These are phyloP conservation scores for Starmera stellimalicola DNA, from an alignment of 1,139 yeast species.

Conservation along the genomic window DNA sequence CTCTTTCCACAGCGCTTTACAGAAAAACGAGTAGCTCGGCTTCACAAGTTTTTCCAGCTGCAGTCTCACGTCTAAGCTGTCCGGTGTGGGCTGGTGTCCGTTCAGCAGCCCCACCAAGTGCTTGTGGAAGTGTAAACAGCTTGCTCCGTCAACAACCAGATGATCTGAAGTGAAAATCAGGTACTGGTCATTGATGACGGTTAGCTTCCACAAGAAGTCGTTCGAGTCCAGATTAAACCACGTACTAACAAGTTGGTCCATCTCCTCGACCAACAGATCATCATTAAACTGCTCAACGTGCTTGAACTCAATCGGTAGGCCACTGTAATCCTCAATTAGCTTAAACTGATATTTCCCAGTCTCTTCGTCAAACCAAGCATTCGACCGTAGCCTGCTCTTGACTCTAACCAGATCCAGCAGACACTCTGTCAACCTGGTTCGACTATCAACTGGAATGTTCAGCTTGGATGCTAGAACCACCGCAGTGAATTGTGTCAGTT, in stretches of 20 bases:
- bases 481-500: neutral
- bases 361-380: neutral
- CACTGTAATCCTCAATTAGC: neutral
- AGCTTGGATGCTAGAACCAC: neutral
- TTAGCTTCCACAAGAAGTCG: neutral
- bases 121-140: neutral
- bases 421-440: neutral
- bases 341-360: neutral
- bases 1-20: neutral
- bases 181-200: neutral
- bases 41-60: neutral
- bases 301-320: neutral
- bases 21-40: neutral
- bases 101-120: neutral
- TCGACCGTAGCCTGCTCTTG: neutral
- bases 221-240: neutral
- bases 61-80: neutral
- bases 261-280: neutral
- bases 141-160: neutral
- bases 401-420: neutral
- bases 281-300: neutral
- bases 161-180: neutral
- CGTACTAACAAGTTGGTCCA: neutral
- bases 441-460: neutral
- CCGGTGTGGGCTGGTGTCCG: neutral